Conservation (phyloP, 345 rosid genomes). For the Camelina sativa region DNA sequence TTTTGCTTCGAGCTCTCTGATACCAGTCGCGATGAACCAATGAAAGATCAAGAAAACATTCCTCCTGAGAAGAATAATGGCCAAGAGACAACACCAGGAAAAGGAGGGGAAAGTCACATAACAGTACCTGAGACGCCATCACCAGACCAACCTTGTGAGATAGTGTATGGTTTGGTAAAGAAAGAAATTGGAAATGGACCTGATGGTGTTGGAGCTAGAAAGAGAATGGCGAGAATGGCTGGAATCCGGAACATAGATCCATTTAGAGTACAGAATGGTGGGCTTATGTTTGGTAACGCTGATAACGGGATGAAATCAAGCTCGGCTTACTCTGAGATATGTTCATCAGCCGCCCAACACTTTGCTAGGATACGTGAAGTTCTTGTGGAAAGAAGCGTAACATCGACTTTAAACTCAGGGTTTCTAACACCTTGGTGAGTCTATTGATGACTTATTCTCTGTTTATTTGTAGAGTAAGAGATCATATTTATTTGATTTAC, state of each 20-base stretch:
- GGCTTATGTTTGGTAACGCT: constrained; percentile 61
- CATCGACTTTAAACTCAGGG: constrained; percentile 89
- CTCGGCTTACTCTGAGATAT: constrained; percentile 83
- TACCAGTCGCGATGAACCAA: constrained; percentile 53
- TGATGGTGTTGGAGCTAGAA: constrained; percentile 73
- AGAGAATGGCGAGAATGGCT: constrained; percentile 70
- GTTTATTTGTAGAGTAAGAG: not conserved
- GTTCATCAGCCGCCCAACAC: constrained; percentile 87
- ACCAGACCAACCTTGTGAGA: constrained; percentile 88
- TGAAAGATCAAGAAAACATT: constrained; percentile 75
- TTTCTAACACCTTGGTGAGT: constrained; percentile 95
- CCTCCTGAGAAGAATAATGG: constrained; percentile 67
- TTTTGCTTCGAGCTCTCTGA: constrained; percentile 80
- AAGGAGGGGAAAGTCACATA: constrained; percentile 70
- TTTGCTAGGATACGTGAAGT: constrained; percentile 92
- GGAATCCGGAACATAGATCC: constrained; percentile 63
- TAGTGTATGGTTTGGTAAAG: constrained; percentile 55
- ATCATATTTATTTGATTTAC: not conserved
- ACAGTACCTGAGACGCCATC: constrained; percentile 99
- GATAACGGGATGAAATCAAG: constrained; percentile 60
- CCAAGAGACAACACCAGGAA: constrained; percentile 83
- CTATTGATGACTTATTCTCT: not conserved
- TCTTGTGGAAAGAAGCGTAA: constrained; percentile 88
- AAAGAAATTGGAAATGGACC: constrained; percentile 72
- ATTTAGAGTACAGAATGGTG: constrained; percentile 62